Percentiles rank a stretch among this genome's conserved stretches.
phyloP scores from a whole-genome alignment of 805 yeast species.

The Barnettozyma californica region DNA sequence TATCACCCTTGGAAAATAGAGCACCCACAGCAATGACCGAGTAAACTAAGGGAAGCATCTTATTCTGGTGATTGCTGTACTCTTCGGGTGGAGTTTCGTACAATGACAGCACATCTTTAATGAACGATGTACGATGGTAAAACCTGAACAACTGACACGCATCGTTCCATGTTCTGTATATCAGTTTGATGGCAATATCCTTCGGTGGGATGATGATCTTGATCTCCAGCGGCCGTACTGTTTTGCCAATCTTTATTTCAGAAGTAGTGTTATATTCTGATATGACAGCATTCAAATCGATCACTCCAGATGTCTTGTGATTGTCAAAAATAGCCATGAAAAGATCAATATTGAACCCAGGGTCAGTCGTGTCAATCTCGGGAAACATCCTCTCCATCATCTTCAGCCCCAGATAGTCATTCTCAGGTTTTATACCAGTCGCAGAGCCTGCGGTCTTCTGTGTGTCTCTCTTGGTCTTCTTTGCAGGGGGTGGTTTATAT shows the following conservation, averaged over 20 bases:
- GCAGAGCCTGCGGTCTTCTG: background rate
- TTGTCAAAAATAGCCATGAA: constrained; percentile 15
- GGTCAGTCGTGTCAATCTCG: constrained; percentile 13
- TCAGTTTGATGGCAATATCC: constrained; percentile 64
- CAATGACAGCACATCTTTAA: constrained; percentile 66
- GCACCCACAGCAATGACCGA: constrained; percentile 86
- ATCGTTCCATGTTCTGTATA: constrained; percentile 78
- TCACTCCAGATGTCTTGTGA: constrained; percentile 15
- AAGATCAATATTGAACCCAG: constrained; percentile 14
- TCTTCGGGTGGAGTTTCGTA: constrained; percentile 74
- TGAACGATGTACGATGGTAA: constrained; percentile 80
- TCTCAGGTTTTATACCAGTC: background rate
- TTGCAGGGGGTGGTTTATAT: constrained; percentile 38
- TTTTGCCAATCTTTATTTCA: constrained; percentile 21
- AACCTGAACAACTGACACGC: constrained; percentile 82
- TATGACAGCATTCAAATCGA: constrained; percentile 16
- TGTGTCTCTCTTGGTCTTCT: constrained; percentile 11
- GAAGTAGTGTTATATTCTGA: constrained; percentile 11
- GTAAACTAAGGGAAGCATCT: constrained; percentile 76
- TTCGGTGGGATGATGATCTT: constrained; percentile 72
- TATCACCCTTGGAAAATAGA: constrained; percentile 46
- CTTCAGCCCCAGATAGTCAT: constrained; percentile 3
- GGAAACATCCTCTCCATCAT: constrained; percentile 16
- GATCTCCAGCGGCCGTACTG: constrained; percentile 33
- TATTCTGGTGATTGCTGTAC: constrained; percentile 72